A percentile compares a stretch with the other conserved stretches of the same genome.
Evolutionary conservation across 176 grass and related monocot genomes (phyloP).

Genomic region (Carex parvula): DNA sequence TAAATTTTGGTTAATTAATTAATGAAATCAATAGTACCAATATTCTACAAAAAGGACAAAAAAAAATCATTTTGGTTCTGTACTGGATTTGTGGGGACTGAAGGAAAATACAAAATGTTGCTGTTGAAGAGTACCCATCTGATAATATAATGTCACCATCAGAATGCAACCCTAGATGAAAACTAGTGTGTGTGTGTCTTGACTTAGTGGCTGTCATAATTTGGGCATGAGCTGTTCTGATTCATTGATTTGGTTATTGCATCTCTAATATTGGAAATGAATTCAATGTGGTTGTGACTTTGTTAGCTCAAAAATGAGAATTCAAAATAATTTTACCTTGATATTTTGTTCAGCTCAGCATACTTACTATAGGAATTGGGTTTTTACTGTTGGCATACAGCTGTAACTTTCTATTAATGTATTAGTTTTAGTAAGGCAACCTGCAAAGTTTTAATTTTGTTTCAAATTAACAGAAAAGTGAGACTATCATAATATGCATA

Average conservation of each 20-base stretch:
- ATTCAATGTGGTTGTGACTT: not conserved
- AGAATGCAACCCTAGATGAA: not conserved
- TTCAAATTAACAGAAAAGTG: not conserved
- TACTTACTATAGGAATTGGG: not conserved
- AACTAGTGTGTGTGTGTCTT: not conserved
- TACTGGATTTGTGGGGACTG: conserved; percentile 19
- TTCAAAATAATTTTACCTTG: not conserved
- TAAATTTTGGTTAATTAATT: not conserved
- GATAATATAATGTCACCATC: not conserved
- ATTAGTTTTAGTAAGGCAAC: not conserved
- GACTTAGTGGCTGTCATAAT: conserved; percentile 10
- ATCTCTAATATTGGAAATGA: not conserved
- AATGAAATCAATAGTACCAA: not conserved
- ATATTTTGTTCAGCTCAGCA: not conserved
- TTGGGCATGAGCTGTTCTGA: not conserved
- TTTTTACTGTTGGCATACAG: not conserved
- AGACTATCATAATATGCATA: too few relatives aligned
- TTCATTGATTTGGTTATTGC: conserved; percentile 3
- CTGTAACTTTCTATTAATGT: not conserved
- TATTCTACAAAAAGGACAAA: not conserved
- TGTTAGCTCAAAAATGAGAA: not conserved
- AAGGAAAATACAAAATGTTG: not conserved
- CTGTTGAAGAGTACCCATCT: conserved; percentile 23
- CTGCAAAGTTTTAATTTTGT: too few relatives aligned
- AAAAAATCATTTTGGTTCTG: not conserved